phyloP scores from a whole-genome alignment of 257 asterid species.

The Rauvolfia tetraphylla region DNA sequence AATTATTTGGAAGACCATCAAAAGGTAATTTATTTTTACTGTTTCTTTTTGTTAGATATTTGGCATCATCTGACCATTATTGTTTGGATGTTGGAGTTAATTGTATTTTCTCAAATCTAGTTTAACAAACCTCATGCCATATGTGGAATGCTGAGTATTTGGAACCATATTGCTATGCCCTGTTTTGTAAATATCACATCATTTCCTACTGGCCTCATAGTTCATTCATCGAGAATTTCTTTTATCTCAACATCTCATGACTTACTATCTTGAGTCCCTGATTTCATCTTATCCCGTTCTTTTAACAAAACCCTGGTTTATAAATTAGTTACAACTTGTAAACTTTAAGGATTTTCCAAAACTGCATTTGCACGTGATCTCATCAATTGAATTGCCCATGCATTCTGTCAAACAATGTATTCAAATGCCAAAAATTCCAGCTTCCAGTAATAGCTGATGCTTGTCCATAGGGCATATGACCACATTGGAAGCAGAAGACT shows the following conservation, averaged over 20 bases:
- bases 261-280: neutral
- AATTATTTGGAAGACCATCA: constrained; percentile 57
- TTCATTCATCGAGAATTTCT: neutral
- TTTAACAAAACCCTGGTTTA: no score
- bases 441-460: no score
- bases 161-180: neutral
- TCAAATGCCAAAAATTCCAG: neutral
- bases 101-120: neutral
- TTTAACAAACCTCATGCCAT: neutral
- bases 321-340: neutral
- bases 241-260: neutral
- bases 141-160: neutral
- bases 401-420: neutral
- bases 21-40: constrained; percentile 39
- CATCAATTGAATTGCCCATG: neutral
- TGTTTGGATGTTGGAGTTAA: neutral
- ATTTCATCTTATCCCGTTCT: no score
- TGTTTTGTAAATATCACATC: neutral
- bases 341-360: neutral
- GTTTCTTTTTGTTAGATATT: neutral
- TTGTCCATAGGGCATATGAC: neutral
- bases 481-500: neutral
- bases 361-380: neutral
- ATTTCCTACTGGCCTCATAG: neutral
- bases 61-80: neutral